Percentiles rank a stretch among this genome's conserved stretches.
phyloP scores from a whole-genome alignment of 2,329 filamentous ascomycete species.

The Penicillium italicum region DNA sequence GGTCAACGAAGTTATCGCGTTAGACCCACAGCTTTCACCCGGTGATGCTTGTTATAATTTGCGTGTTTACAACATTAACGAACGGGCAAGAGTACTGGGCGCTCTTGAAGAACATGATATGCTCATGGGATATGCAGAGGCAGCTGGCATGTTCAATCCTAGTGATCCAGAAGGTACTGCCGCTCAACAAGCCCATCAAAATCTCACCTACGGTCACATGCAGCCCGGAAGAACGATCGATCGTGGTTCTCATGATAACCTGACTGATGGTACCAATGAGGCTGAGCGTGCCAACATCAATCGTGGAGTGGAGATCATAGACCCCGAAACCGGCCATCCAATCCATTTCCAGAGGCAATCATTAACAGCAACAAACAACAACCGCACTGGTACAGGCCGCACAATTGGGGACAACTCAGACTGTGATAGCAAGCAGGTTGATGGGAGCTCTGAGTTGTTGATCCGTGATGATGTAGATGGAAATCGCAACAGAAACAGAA shows the following conservation, averaged over 20 bases:
- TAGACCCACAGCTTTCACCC: not conserved
- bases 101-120: not conserved
- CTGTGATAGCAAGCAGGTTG: not conserved
- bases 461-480: not conserved
- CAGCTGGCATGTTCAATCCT: not conserved
- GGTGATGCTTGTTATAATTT: not conserved
- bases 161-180: not conserved
- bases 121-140: not conserved
- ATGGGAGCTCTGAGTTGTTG: not conserved
- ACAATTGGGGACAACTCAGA: not conserved
- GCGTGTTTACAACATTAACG: not conserved
- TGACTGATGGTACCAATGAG: not conserved
- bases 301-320: not conserved
- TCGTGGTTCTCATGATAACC: not conserved
- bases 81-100: not conserved
- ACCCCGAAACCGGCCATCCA: not conserved
- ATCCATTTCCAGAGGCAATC: not conserved
- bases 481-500: not conserved
- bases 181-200: not conserved
- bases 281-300: not conserved
- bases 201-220: too few relatives aligned
- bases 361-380: not conserved
- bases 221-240: too few relatives aligned
- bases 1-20: conserved; percentile 1
- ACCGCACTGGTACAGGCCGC: not conserved